Evolutionary conservation across 1,284 basidiomycete species (phyloP).

Genomic region (Leccinum fallax): DNA sequence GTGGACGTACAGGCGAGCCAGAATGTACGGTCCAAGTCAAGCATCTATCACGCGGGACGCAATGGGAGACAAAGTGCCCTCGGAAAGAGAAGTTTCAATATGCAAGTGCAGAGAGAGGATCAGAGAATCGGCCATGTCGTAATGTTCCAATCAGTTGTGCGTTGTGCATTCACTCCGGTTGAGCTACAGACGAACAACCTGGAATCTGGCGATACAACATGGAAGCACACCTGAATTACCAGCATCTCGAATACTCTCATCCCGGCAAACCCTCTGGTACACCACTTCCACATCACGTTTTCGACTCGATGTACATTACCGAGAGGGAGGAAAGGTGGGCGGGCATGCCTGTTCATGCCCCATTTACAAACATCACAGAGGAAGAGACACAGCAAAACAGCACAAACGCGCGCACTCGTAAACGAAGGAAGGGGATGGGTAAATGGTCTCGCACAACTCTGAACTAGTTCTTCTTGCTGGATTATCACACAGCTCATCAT

Average conservation of each 20-base stretch:
- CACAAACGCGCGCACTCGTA: neutral
- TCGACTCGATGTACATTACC: neutral
- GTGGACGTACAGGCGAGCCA: too few species aligned
- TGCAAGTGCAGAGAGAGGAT: neutral
- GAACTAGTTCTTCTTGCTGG: neutral
- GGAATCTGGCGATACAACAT: neutral
- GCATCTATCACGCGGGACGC: too few species aligned
- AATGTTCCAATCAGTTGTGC: too few species aligned
- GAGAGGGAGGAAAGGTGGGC: neutral
- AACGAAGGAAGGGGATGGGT: neutral
- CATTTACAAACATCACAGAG: neutral
- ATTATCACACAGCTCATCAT: neutral
- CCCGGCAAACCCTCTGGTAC: neutral
- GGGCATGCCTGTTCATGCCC: neutral
- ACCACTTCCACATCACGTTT: neutral
- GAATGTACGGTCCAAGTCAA: too few species aligned
- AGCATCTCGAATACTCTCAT: neutral
- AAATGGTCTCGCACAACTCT: neutral
- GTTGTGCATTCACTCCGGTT: too few species aligned
- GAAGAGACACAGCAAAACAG: neutral
- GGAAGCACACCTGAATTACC: neutral
- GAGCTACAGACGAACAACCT: neutral
- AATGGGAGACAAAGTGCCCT: too few species aligned
- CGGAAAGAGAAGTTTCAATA: neutral
- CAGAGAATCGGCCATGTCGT: too few species aligned